A percentile compares a stretch with the other conserved stretches of the same genome.
Conservation (phyloP, 2,329 filamentous ascomycete genomes). For the Beauveria australis region DNA sequence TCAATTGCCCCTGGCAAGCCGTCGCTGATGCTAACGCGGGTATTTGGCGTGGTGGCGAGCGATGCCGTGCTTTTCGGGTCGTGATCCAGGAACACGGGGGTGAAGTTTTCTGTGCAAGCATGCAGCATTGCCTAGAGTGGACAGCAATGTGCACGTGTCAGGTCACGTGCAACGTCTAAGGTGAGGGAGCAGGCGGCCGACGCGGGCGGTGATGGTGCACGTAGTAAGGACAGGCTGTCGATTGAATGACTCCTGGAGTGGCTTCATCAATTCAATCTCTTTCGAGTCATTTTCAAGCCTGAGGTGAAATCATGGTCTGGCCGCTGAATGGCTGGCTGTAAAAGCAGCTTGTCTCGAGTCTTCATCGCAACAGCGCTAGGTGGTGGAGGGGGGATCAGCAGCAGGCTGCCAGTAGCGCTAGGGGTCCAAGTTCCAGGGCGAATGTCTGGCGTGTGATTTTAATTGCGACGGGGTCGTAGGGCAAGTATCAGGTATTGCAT, state of each 20-base stretch:
- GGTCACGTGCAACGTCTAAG: background rate
- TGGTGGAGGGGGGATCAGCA: constrained; percentile 4
- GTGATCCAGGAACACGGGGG: constrained; percentile 4
- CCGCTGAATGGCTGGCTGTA: background rate
- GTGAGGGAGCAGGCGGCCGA: background rate
- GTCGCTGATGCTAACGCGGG: background rate
- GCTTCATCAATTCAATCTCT: background rate
- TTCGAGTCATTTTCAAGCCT: background rate
- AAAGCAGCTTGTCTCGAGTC: background rate
- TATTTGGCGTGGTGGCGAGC: background rate
- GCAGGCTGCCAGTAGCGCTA: background rate
- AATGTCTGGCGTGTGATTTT: background rate
- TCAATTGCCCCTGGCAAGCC: background rate
- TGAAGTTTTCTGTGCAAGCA: constrained; percentile 12
- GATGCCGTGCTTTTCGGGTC: constrained; percentile 1
- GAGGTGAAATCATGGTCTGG: background rate
- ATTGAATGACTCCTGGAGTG: background rate
- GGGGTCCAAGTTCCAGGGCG: background rate
- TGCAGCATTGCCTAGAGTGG: constrained; percentile 9
- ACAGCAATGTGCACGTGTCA: background rate
- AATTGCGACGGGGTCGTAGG: background rate
- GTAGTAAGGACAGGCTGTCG: background rate
- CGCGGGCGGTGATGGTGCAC: background rate
- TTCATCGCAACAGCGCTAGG: background rate
- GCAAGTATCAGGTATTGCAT: background rate